Base-by-base conservation (phyloP, 768 basidiomycete genomes). In the Lactarius hatsudake region DNA sequence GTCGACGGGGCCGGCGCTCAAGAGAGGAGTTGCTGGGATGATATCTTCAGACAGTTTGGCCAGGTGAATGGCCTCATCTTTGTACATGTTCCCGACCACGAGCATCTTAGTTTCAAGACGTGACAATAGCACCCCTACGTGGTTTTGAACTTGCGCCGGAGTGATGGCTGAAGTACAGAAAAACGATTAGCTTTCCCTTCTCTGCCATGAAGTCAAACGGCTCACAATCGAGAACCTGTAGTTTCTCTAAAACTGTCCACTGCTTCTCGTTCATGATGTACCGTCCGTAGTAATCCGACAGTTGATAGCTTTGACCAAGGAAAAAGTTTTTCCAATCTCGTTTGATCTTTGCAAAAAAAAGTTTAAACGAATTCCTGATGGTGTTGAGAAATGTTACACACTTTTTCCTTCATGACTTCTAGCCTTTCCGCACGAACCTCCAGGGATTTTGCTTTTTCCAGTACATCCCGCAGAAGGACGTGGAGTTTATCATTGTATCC, bases 401-500 rank as follows among this genome's bases (percentile, higher is more conserved):
- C 93, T 79, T 93, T 86, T 76, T 98, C 93, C 73, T 89, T 91
- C 75, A 95, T 86, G 36, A 97, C 85, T 53, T 81, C 83, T 66
- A 98, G 83, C 62, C 96, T 81, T 64, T 90, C 85, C n/a, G 84
- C 78, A 71, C 86, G 81, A 34, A 96, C 81, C 70, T 83, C 79
- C 59, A 94, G 78, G 30, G 78, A 78, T 75, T 84, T 89, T 68
- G 89, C 79, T 71, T 86, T 87, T 68, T 88, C 84, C 54, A 96
- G 74, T 61, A 98, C 84, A 67, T 87, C 82, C 72, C 87, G 79
- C 7, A 88, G 82, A 45, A 98, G 83, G 2, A 90, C 86, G 8
- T 85, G 79, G 69, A 93, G 80, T 77, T 96, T 98, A 78, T 98
- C 95, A 73, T 94, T 96, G 79, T 97, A 98, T 7, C 97, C 97